Base-by-base conservation (phyloP, 306 rosid species). In the Trifolium fragiferum region DNA sequence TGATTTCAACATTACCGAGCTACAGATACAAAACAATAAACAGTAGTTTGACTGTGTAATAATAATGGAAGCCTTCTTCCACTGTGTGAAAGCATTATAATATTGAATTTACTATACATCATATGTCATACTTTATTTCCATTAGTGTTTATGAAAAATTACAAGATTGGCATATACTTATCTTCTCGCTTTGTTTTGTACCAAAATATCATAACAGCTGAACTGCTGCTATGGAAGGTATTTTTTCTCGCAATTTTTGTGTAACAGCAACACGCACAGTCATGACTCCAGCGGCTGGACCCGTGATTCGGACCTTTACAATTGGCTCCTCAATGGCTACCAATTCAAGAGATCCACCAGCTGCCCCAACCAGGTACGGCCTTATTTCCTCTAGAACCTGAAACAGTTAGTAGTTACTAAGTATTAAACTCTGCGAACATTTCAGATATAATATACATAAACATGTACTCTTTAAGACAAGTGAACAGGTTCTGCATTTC, bases 231-330 rank as follows among this genome's bases (percentile, higher is more conserved):
- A 94, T 94, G 41, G 88, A 14, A 6, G 96, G 97, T 68, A 94
- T 94, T 74, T 94, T 94, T 78, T 94, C 99, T 64, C 99, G 84
- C 82, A 94, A 79, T 59, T 94, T 94, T 80, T 92, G 99, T 8
- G 97, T 94, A 27, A 94, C 96, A 14, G 99, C 97, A 72, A 94
- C 99, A 68, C 99, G 89, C 59, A 94, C 99, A 30, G 97, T 92
- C 92, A 88, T 89, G 37, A 94, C 97, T 51, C 96, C 83, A 1
- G 97, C 93, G 3, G 93, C 92, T 18, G 96, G 93, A 69, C 85
- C 91, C 14, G 87, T 84, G 57, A 90, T 88, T 79, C 81, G 75
- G 10, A 85, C 77, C 77, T 80, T 87, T 14, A 82, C 96, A 68
- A 94, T 94, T 47, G 99, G 97, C 78, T 94, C 97, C 61, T 94